phyloP scores from a whole-genome alignment of 164 flowering plant species.

The Cinnamomum chago region DNA sequence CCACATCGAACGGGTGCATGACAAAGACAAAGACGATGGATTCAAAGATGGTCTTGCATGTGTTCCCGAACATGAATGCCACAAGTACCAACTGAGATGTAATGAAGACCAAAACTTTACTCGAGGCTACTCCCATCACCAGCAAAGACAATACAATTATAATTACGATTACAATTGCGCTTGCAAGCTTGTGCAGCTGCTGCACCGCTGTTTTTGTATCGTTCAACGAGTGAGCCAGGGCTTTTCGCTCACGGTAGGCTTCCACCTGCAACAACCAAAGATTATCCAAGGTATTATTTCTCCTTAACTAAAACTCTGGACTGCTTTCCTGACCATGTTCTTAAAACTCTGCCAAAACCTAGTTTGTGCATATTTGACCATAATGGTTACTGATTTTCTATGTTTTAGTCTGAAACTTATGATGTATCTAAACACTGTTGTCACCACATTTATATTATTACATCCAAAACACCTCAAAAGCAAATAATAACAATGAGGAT shows the following conservation, averaged over 20 bases:
- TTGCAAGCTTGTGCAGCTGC: slow-evolving; percentile 47
- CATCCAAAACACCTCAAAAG: no score
- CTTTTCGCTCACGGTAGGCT: slow-evolving; percentile 41
- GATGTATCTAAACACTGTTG: no score
- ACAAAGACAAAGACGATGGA: slow-evolving; percentile 57
- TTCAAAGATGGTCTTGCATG: slow-evolving; percentile 50
- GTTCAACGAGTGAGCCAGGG: slow-evolving; percentile 48
- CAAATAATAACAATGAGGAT: no score
- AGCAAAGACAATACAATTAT: slow-evolving; percentile 34
- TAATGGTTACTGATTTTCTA: no score
- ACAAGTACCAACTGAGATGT: slow-evolving; percentile 40
- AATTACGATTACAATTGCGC: slow-evolving; percentile 31
- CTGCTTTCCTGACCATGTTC: no score
- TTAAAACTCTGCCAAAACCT: no score
- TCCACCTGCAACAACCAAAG: slow-evolving; percentile 28
- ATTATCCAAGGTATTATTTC: background rate
- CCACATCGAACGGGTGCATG: slow-evolving; percentile 65
- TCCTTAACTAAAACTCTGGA: no score
- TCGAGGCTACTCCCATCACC: slow-evolving; percentile 44
- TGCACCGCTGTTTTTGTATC: slow-evolving; percentile 63
- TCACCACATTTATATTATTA: no score
- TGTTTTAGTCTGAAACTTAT: no score
- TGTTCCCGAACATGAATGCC: slow-evolving; percentile 47
- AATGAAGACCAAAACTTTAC: slow-evolving; percentile 34
- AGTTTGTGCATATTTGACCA: no score